phyloP scores from a whole-genome alignment of 129 eudicot genomes.

The Flaveria linearis region DNA sequence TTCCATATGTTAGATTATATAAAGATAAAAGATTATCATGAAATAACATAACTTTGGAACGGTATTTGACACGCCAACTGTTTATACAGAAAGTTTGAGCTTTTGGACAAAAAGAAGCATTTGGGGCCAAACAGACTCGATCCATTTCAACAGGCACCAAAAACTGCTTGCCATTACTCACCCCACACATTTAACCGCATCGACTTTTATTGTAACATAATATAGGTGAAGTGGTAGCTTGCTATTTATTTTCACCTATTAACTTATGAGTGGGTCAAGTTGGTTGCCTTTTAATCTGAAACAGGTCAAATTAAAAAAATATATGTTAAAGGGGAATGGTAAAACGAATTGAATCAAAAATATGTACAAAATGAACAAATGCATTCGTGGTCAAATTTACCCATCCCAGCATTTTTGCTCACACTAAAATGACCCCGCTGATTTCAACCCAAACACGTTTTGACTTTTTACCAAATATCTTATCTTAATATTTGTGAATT shows the following conservation, averaged over 20 bases:
- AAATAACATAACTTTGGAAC: no score
- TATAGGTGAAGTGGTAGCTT: not conserved
- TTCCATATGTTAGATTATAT: no score
- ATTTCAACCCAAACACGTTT: not conserved
- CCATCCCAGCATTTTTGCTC: not conserved
- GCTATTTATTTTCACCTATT: not conserved
- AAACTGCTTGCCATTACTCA: no score
- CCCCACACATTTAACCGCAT: not conserved
- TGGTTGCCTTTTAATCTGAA: not conserved
- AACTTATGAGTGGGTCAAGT: not conserved
- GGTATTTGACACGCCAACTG: no score
- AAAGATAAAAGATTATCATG: no score
- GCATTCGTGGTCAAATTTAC: no score
- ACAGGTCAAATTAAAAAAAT: not conserved
- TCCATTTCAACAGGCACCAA: no score
- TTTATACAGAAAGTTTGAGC: no score
- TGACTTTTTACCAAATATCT: not conserved
- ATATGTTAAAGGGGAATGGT: not conserved
- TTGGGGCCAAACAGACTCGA: not conserved
- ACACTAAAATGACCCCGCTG: not conserved
- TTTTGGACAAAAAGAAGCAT: not conserved
- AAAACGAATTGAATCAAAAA: not conserved
- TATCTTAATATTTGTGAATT: not conserved
- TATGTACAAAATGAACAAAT: no score
- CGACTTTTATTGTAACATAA: not conserved